These are phyloP conservation scores for Alternaria sp. DNA, from an alignment of 2,329 filamentous ascomycete species.

Conservation along the genomic window DNA sequence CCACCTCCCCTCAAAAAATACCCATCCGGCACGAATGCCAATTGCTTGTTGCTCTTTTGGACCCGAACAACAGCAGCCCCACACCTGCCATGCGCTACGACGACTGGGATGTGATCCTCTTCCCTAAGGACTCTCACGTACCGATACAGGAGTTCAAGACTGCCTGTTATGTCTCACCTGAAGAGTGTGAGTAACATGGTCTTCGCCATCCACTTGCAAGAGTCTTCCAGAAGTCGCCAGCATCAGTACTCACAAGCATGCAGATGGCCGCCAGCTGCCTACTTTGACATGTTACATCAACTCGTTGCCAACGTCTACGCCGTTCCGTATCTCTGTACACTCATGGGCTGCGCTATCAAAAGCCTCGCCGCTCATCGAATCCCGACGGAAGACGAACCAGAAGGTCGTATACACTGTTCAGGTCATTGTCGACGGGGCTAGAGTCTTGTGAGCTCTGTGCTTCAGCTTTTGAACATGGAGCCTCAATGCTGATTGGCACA, in stretches of 20 bases:
- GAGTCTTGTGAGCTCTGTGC: conserved; percentile 39
- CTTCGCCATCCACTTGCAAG: neutral
- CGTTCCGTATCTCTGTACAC: conserved; percentile 48
- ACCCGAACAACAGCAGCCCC: conserved; percentile 22
- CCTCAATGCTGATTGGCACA: conserved; percentile 34
- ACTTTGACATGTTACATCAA: conserved; percentile 44
- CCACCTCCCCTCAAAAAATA: conserved; percentile 12
- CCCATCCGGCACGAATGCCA: conserved; percentile 11
- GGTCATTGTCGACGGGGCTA: conserved; percentile 39
- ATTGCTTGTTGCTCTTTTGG: conserved; percentile 30
- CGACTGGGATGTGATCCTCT: conserved; percentile 86
- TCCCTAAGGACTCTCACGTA: conserved; percentile 70
- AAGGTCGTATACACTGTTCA: conserved; percentile 40
- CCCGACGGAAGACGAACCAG: conserved; percentile 31
- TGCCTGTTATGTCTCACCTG: conserved; percentile 72
- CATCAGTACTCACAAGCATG: conserved; percentile 3
- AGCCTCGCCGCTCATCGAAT: conserved; percentile 39
- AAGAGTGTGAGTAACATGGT: conserved; percentile 42
- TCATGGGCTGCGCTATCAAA: conserved; percentile 41
- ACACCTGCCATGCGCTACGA: conserved; percentile 76
- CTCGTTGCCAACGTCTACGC: conserved; percentile 34
- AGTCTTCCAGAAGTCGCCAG: neutral
- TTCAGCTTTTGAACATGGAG: conserved; percentile 9
- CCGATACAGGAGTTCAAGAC: conserved; percentile 86
- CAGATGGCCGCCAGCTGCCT: conserved; percentile 41